phyloP scores from a whole-genome alignment of 176 grass and related monocot species.

The Phoenix roebelenii region DNA sequence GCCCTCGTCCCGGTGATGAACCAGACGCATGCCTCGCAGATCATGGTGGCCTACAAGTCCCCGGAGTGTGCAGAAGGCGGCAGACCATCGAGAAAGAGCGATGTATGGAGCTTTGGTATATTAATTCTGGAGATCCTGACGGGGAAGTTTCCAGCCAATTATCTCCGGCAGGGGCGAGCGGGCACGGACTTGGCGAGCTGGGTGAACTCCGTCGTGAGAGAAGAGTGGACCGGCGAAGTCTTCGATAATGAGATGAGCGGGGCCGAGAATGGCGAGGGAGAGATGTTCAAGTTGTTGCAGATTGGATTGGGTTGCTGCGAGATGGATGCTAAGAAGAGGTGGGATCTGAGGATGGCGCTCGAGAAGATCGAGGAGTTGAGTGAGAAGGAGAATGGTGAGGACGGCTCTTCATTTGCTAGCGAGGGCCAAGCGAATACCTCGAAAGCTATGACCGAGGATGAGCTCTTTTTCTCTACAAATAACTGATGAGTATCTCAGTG shows the following conservation, averaged over 20 bases:
- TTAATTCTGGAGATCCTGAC: slow-evolving; percentile 71
- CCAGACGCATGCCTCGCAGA: slow-evolving; percentile 36
- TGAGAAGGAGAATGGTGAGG: slow-evolving; percentile 28
- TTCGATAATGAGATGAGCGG: slow-evolving; percentile 57
- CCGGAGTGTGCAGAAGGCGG: slow-evolving; percentile 46
- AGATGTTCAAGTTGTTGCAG: slow-evolving; percentile 88
- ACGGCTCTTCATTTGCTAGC: slow-evolving; percentile 16
- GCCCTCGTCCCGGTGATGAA: slow-evolving; percentile 57
- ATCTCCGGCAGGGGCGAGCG: slow-evolving; percentile 36
- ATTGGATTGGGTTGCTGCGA: slow-evolving; percentile 83
- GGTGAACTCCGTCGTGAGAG: slow-evolving; percentile 72
- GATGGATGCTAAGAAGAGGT: slow-evolving; percentile 29
- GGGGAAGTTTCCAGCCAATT: slow-evolving; percentile 65
- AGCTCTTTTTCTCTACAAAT: no score
- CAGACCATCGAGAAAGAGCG: slow-evolving; percentile 55
- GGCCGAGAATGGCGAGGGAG: slow-evolving; percentile 38
- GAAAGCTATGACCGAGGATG: neutral
- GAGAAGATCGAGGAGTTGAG: slow-evolving; percentile 57
- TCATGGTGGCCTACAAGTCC: slow-evolving; percentile 89
- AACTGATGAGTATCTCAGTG: no score
- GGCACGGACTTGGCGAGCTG: slow-evolving; percentile 55
- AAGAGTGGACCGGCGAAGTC: slow-evolving; percentile 69
- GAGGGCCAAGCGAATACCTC: slow-evolving; percentile 12
- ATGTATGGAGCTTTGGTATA: slow-evolving; percentile 94
- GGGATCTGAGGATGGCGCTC: slow-evolving; percentile 44